Evolutionary conservation across 1,139 yeast species (phyloP).

Genomic region (Blastobotrys elegans): DNA sequence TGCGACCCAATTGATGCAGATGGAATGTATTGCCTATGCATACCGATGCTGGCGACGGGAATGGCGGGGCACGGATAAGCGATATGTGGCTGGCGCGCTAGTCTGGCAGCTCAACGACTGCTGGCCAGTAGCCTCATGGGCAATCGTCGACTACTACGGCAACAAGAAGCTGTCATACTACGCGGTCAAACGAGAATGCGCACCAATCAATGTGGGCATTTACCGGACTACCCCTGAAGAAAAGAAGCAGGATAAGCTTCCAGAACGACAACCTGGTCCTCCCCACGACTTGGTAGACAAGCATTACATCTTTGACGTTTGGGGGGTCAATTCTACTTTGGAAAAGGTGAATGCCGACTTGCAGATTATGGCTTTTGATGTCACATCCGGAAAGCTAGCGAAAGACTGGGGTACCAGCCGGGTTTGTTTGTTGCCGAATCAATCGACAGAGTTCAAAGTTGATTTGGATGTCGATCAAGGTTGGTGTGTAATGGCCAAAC

Average conservation of each 20-base stretch:
- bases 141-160: constrained; percentile 40
- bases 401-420: constrained; percentile 16
- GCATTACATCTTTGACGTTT: constrained; percentile 36
- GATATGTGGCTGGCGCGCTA: constrained; percentile 41
- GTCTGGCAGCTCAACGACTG: constrained; percentile 53
- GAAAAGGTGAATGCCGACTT: constrained; percentile 28
- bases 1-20: constrained; percentile 47
- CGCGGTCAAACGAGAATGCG: constrained; percentile 43
- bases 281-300: constrained; percentile 29
- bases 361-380: constrained; percentile 34
- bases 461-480: constrained; percentile 23
- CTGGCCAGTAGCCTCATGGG: constrained; percentile 49
- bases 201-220: constrained; percentile 38
- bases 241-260: constrained; percentile 16
- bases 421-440: constrained; percentile 33
- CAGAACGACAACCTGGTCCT: constrained; percentile 15
- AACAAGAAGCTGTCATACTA: constrained; percentile 44
- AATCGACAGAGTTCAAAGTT: constrained; percentile 34
- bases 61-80: constrained; percentile 39
- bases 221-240: constrained; percentile 28
- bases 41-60: constrained; percentile 44
- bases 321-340: constrained; percentile 41
- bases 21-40: constrained; percentile 46
- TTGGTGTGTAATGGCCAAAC: constrained; percentile 27
- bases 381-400: constrained; percentile 34